phyloP scores from a whole-genome alignment of 805 yeast genomes.

The Spathaspora hagerdaliae region DNA sequence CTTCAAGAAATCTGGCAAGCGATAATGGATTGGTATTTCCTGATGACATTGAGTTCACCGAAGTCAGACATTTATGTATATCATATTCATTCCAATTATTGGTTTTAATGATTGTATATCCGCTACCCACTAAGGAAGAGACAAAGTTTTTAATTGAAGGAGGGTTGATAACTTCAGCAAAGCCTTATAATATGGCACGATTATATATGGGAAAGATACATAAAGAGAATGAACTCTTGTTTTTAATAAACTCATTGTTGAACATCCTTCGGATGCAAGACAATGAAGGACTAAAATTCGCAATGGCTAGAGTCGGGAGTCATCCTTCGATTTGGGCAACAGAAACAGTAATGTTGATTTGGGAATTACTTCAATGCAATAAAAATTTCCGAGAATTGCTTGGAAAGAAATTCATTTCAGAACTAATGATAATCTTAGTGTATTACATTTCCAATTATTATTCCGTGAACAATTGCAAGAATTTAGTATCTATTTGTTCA shows the following conservation, averaged over 20 bases:
- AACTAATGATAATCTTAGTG: constrained; percentile 49
- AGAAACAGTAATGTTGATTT: constrained; percentile 59
- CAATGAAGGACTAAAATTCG: constrained; percentile 11
- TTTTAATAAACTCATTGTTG: constrained; percentile 46
- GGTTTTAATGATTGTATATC: constrained; percentile 57
- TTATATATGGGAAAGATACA: constrained; percentile 49
- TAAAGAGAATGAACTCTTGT: constrained; percentile 51
- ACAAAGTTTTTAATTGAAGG: constrained; percentile 33
- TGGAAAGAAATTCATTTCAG: constrained; percentile 44
- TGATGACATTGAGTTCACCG: constrained; percentile 23
- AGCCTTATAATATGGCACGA: constrained; percentile 47
- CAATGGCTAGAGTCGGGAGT: constrained; percentile 5
- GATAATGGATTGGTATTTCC: constrained; percentile 44
- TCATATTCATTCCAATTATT: constrained; percentile 60
- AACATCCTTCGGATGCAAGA: constrained; percentile 47
- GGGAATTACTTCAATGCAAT: constrained; percentile 80
- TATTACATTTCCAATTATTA: constrained; percentile 55
- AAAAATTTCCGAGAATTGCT: constrained; percentile 42
- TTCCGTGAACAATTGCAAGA: constrained; percentile 31
- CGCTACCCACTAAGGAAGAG: constrained; percentile 46
- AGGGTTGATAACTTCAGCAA: constrained; percentile 21
- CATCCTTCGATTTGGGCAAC: constrained; percentile 42
- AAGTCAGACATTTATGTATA: constrained; percentile 45
- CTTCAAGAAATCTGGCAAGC: constrained; percentile 33
- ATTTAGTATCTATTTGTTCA: constrained; percentile 47